Conservation (phyloP, 805 yeast genomes). For the Hanseniaspora singularis region DNA sequence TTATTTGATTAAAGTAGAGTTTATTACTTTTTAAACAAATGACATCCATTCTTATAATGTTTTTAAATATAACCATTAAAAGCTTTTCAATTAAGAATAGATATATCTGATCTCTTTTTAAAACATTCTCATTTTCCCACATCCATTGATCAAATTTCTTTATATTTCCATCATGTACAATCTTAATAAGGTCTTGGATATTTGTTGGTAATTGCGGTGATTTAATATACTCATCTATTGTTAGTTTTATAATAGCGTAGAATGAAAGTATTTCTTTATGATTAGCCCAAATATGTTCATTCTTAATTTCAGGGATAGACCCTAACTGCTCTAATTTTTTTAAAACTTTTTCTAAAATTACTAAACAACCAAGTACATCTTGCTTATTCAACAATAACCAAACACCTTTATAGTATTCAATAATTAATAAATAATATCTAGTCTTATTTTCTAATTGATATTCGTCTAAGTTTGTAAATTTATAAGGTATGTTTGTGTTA, state of each 20-base stretch:
- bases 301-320: background rate
- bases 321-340: background rate
- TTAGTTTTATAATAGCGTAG: slow-evolving; percentile 1
- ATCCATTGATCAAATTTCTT: slow-evolving; percentile 27
- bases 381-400: slow-evolving; percentile 10
- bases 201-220: background rate
- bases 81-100: slow-evolving; percentile 34
- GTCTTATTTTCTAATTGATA: background rate
- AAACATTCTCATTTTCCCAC: slow-evolving; percentile 25
- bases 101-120: slow-evolving; percentile 28
- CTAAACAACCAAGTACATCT: slow-evolving; percentile 1
- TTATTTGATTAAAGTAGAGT: slow-evolving; percentile 22
- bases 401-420: slow-evolving; percentile 1
- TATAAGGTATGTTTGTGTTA: slow-evolving; percentile 9
- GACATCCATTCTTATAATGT: slow-evolving; percentile 24
- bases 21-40: slow-evolving; percentile 22
- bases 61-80: slow-evolving; percentile 34
- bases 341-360: slow-evolving; percentile 1
- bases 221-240: slow-evolving; percentile 3
- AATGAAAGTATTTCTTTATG: background rate
- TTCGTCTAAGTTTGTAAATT: slow-evolving; percentile 6
- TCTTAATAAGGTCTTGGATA: slow-evolving; percentile 29
- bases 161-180: slow-evolving; percentile 36
- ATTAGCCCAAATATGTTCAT: background rate
- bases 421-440: background rate